These are phyloP conservation scores for Senna tora DNA, from an alignment of 306 rosid species.

Conservation along the genomic window DNA sequence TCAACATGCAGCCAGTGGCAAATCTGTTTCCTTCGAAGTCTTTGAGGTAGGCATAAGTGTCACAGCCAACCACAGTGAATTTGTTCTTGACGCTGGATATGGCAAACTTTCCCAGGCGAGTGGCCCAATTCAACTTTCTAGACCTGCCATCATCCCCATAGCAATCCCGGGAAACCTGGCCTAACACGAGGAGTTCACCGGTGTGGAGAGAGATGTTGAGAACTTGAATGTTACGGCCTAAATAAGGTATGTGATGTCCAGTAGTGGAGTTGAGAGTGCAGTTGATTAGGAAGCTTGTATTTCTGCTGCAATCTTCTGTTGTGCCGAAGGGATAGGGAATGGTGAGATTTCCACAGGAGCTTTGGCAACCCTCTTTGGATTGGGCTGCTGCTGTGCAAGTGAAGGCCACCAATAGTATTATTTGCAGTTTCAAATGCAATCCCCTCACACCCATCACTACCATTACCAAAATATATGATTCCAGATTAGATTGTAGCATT, in stretches of 20 bases:
- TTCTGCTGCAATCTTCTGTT: background rate
- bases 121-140: too few species aligned
- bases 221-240: background rate
- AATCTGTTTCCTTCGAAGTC: background rate
- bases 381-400: background rate
- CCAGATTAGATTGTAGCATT: too few species aligned
- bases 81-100: background rate
- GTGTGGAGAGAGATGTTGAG: background rate
- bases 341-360: background rate
- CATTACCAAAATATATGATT: too few species aligned
- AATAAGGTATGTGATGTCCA: background rate
- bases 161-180: background rate
- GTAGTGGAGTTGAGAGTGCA: background rate
- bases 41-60: background rate
- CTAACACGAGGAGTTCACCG: background rate
- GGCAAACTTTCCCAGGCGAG: background rate
- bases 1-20: background rate
- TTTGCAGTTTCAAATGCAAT: background rate
- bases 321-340: conserved; percentile 35
- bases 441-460: background rate
- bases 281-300: background rate
- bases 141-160: background rate
- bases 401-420: background rate
- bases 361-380: background rate
- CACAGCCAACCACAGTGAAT: background rate